Base-by-base conservation (phyloP, 768 basidiomycete genomes). In the Cystofilobasidium ferigula region DNA sequence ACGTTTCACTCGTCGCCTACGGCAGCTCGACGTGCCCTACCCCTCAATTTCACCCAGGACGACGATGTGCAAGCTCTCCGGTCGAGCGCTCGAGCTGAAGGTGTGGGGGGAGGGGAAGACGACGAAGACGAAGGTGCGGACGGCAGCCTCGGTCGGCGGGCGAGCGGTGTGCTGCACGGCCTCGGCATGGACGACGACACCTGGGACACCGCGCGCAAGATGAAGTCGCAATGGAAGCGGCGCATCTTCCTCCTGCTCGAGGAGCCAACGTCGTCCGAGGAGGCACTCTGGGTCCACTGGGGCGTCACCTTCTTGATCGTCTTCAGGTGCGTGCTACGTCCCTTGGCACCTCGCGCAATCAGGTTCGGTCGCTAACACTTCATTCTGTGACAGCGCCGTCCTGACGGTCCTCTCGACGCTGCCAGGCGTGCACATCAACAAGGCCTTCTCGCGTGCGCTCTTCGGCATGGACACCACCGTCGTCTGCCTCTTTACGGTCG, bases 401-500 rank as follows among this genome's bases (percentile, higher is more conserved):
- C 61, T 77, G 4, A 77, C 76, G 0, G 72, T 72, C 13, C 57
- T 77, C 13, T 77, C 76, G 1, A 77, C 76, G 1, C 64, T 77
- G 26, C 76, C 76, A 2, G 73, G 75, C 3, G 76, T 75, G 40
- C 76, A 77, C 54, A 75, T 73, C 5, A 69, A 76, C 57, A 73
- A 72, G 9, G 83, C 85, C 3, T 82, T 84, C 3, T 83, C 81
- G 18, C 79, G 84, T 42, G 78, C 86, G 9, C 89, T 91, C 84
- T 94, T 94, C 69, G 91, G 91, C 0, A 73, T 90, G 26, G 91
- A 93, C 77, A 90, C 89, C 22, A 84, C 81, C 60, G 76, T 93
- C 13, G 90, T 93, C 30, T 83, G 85, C 57, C 74, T 92, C 3
- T 94, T 93, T 75, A 92, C 91, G 0, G 79, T 89, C 64, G 91